phyloP scores from a whole-genome alignment of 345 rosid species.

The Pugionium dolabratum region DNA sequence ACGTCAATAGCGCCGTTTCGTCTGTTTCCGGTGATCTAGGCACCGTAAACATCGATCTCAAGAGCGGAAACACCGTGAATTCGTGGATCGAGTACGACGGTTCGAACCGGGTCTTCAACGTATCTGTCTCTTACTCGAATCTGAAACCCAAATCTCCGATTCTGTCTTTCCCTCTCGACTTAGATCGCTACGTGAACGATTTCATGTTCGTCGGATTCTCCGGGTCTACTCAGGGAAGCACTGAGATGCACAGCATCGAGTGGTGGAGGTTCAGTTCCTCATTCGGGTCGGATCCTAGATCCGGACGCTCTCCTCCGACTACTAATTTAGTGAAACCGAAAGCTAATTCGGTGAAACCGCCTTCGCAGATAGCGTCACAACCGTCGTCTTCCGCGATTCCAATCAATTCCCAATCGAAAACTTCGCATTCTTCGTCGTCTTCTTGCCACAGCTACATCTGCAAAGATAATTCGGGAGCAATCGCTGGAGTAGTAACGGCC shows the following conservation, averaged over 20 bases:
- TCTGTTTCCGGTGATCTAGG: conserved; percentile 53
- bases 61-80: conserved; percentile 75
- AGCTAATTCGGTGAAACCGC: conserved; percentile 60
- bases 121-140: conserved; percentile 77
- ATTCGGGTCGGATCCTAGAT: conserved; percentile 46
- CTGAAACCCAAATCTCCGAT: conserved; percentile 68
- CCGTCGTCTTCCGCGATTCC: conserved; percentile 59
- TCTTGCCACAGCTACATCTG: conserved; percentile 65
- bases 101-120: conserved; percentile 40
- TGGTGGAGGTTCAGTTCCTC: conserved; percentile 93
- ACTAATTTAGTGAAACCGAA: conserved; percentile 69
- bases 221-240: conserved; percentile 91
- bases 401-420: conserved; percentile 34
- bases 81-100: conserved; percentile 81
- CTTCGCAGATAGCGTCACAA: conserved; percentile 46
- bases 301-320: conserved; percentile 46
- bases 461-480: conserved; percentile 72
- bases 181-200: conserved; percentile 69
- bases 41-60: conserved; percentile 58
- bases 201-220: conserved; percentile 90
- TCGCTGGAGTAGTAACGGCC: conserved; percentile 88
- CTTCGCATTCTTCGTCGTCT: conserved; percentile 43
- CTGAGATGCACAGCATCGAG: conserved; percentile 77
- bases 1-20: conserved; percentile 66
- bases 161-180: conserved; percentile 59